These are phyloP conservation scores for Diaporthe australafricana DNA, from an alignment of 2,329 filamentous ascomycete genomes.

Conservation along the genomic window DNA sequence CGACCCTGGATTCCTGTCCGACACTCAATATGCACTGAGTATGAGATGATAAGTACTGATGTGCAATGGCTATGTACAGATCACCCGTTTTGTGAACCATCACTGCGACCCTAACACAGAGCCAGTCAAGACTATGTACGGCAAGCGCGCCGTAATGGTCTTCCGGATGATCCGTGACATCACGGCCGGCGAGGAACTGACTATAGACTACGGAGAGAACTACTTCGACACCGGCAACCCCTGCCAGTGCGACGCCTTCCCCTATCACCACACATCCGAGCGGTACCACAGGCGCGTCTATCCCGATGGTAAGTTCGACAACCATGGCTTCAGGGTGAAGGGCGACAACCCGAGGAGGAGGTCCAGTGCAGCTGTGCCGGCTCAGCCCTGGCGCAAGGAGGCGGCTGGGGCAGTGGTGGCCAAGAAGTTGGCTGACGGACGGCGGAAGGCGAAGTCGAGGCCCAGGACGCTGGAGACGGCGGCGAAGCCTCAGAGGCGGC, in stretches of 20 bases:
- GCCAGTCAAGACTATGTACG: neutral
- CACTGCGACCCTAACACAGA: conserved; percentile 22
- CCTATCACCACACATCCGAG: conserved; percentile 7
- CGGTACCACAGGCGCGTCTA: neutral
- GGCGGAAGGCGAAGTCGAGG: too few relatives aligned
- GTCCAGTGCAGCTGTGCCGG: too few relatives aligned
- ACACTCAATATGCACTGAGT: too few relatives aligned
- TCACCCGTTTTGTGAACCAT: conserved; percentile 22
- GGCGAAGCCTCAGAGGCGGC: neutral
- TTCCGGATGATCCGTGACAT: conserved; percentile 19
- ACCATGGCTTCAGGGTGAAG: accelerated
- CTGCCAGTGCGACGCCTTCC: conserved; percentile 11
- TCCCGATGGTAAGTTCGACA: neutral
- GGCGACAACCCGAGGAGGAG: too few relatives aligned
- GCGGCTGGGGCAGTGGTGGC: neutral
- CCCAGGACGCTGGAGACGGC: neutral
- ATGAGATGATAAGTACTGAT: neutral
- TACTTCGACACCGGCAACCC: conserved; percentile 2
- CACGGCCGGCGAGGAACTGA: conserved; percentile 9
- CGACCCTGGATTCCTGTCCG: too few relatives aligned
- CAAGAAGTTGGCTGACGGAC: too few relatives aligned
- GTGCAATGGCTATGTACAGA: neutral
- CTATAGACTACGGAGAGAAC: neutral
- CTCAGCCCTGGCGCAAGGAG: too few relatives aligned
- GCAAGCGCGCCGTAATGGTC: conserved; percentile 5